phyloP scores from a whole-genome alignment of 768 basidiomycete genomes.

The Cyathus striatus region DNA sequence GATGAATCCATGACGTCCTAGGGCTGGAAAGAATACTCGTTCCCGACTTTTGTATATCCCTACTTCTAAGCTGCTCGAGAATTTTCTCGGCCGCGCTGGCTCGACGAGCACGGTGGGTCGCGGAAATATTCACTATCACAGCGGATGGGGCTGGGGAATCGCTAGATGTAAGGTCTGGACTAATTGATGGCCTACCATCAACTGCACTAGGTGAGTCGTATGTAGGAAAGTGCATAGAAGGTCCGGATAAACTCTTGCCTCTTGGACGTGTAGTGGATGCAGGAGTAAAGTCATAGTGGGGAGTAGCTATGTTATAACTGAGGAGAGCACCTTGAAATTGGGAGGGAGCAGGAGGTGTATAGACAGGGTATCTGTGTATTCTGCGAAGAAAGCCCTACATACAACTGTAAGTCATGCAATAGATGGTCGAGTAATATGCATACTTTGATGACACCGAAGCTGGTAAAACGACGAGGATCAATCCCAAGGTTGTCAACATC shows the following conservation, averaged over 20 bases:
- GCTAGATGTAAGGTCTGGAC: slow-evolving; percentile 11
- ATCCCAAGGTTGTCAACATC: slow-evolving; percentile 69
- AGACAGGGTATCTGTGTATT: slow-evolving; percentile 89
- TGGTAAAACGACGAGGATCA: slow-evolving; percentile 91
- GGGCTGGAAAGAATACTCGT: slow-evolving; percentile 24
- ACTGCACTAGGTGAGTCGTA: slow-evolving; percentile 12
- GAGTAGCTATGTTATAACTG: not conserved
- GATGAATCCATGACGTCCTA: slow-evolving; percentile 41
- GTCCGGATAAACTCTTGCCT: slow-evolving; percentile 29
- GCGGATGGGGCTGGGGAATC: slow-evolving; percentile 11
- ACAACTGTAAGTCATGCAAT: not conserved
- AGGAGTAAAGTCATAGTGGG: slow-evolving; percentile 2
- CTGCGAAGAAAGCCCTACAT: slow-evolving; percentile 83
- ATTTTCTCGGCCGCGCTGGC: slow-evolving; percentile 67
- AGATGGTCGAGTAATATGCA: not conserved
- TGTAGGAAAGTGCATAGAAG: slow-evolving; percentile 18
- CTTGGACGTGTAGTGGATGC: slow-evolving; percentile 25
- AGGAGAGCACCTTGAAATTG: not conserved
- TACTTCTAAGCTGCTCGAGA: slow-evolving; percentile 57
- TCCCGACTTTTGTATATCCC: slow-evolving; percentile 46
- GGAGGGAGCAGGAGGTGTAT: slow-evolving; percentile 37
- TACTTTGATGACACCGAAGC: slow-evolving; percentile 96
- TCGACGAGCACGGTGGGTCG: slow-evolving; percentile 39
- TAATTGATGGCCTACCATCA: slow-evolving; percentile 9
- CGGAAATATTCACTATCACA: slow-evolving; percentile 19